phyloP scores from a whole-genome alignment of 768 basidiomycete species.

The Pleurotus sapidus region DNA sequence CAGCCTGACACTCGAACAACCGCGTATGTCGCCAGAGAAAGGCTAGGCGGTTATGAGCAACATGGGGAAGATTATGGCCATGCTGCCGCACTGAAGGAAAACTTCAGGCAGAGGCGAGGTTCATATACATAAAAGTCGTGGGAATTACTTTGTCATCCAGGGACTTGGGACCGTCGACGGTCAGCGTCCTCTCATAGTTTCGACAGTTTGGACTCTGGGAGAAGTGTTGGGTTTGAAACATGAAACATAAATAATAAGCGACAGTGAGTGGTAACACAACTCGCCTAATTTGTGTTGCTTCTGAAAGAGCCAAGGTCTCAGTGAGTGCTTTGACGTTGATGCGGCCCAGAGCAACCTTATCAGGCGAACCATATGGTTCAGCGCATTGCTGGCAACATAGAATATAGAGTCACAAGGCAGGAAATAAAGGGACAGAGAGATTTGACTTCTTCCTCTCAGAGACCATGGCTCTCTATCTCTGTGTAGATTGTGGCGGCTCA shows the following conservation, averaged over 20 bases:
- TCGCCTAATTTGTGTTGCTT: not conserved
- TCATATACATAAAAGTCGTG: not conserved
- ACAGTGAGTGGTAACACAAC: no score
- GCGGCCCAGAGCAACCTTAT: not conserved
- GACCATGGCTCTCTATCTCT: constrained; percentile 65
- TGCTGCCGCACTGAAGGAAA: constrained; percentile 72
- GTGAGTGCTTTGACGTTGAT: no score
- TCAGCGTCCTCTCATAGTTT: no score
- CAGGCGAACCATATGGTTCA: constrained; percentile 5
- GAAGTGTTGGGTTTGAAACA: no score
- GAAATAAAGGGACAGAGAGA: no score
- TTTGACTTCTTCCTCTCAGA: not conserved
- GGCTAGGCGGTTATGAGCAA: constrained; percentile 76
- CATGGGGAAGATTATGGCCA: constrained; percentile 78
- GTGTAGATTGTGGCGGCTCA: constrained; percentile 86
- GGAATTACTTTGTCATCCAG: not conserved
- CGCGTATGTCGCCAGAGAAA: constrained; percentile 43
- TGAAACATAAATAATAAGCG: no score
- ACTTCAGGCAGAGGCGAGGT: constrained; percentile 9
- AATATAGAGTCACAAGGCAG: not conserved
- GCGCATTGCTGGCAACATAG: not conserved
- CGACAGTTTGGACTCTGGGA: no score
- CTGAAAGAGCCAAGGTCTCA: not conserved
- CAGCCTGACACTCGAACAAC: constrained; percentile 90
- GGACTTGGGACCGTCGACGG: no score